These are phyloP conservation scores for Xylaria acuta DNA, from an alignment of 495 filamentous ascomycete species.

Conservation along the genomic window DNA sequence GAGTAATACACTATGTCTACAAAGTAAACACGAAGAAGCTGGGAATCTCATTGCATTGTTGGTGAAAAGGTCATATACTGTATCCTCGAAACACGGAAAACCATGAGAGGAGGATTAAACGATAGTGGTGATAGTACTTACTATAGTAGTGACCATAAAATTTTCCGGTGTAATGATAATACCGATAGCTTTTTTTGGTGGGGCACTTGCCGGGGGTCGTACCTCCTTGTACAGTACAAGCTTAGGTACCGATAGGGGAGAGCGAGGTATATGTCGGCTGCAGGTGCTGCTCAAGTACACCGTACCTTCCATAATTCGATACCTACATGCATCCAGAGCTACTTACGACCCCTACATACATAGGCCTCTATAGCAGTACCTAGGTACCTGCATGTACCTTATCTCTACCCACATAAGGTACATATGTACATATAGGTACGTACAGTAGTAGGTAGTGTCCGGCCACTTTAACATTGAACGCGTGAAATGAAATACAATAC, in stretches of 20 bases:
- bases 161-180: neutral
- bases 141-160: neutral
- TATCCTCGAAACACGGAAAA: neutral
- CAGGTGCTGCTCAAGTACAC: no score
- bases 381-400: neutral
- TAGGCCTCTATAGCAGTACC: neutral
- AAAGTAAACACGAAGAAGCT: conserved; percentile 32
- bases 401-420: no score
- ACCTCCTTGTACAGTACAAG: neutral
- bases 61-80: neutral
- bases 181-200: neutral
- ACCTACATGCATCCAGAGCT: neutral
- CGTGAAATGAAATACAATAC: neutral
- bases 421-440: neutral
- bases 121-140: neutral
- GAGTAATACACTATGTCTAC: conserved; percentile 32
- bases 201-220: neutral
- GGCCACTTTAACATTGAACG: conserved; percentile 20
- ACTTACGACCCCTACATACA: no score
- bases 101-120: neutral
- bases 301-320: no score
- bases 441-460: no score
- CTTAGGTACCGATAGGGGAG: neutral
- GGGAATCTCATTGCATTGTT: conserved; percentile 39
- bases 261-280: neutral